Conservation (phyloP, 2,329 filamentous ascomycete genomes). For the Venturia carpophila region DNA sequence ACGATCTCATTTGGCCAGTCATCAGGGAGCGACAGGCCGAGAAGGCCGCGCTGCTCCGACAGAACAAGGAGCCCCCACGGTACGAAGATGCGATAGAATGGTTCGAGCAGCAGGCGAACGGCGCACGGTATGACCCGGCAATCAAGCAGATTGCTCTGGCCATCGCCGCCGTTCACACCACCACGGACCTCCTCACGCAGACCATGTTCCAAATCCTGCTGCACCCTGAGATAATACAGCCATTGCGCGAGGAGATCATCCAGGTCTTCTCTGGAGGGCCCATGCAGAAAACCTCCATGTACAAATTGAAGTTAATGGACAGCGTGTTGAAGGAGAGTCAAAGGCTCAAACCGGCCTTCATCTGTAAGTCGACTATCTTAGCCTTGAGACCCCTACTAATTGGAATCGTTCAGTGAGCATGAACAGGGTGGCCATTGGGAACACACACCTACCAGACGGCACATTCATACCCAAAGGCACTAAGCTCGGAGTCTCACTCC, state of each 20-base stretch:
- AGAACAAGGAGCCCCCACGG: slow-evolving; percentile 22
- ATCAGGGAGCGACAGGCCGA: slow-evolving; percentile 20
- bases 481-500: not conserved
- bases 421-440: not conserved
- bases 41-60: slow-evolving; percentile 17
- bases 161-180: slow-evolving; percentile 38
- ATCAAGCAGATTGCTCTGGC: slow-evolving; percentile 32
- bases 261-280: slow-evolving; percentile 37
- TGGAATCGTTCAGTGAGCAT: slow-evolving; percentile 1
- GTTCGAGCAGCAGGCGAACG: slow-evolving; percentile 35
- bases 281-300: slow-evolving; percentile 32
- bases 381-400: not conserved
- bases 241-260: slow-evolving; percentile 45
- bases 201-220: slow-evolving; percentile 47
- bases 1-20: slow-evolving; percentile 28
- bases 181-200: slow-evolving; percentile 37
- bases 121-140: slow-evolving; percentile 28
- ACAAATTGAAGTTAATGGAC: slow-evolving; percentile 36
- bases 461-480: slow-evolving; percentile 4
- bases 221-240: slow-evolving; percentile 43
- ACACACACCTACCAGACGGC: slow-evolving; percentile 3
- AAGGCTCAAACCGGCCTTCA: slow-evolving; percentile 26
- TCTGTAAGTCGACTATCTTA: not conserved
- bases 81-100: slow-evolving; percentile 38
- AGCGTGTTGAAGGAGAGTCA: slow-evolving; percentile 37